Base-by-base conservation (phyloP, 106 monocot genomes). In the Hemerocallis citrina region DNA sequence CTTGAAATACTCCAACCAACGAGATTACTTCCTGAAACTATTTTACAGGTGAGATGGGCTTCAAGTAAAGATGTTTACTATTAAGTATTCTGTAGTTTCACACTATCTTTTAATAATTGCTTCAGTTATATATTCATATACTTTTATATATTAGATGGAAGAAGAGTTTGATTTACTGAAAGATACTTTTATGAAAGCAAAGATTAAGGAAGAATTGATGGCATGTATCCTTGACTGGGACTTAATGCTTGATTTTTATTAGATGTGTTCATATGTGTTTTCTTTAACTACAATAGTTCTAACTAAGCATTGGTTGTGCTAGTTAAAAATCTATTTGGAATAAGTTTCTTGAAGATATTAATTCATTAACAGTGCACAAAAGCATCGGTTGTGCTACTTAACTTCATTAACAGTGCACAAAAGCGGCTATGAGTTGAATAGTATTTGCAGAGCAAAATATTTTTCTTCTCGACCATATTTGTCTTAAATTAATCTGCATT, bases 1-100 rank as follows among this genome's bases (percentile, higher is more conserved):
- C 65, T 95, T 59, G 80, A 90, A 69, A 90, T 95, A 68, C 89
- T 95, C 31, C 95, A 95, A 34, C 89, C 89, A 66, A 68, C 86
- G 35, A 59, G 2, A 56, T 71, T 90, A 65, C 61, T 62, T 62
- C 74, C 77, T n/a, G 75, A 64, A 21, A 69, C 68, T 40, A 55
- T 90, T 43, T 28, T 27, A 55, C 73, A 84, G 80, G 95, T 90
- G 56, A 74, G 32, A 5, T 56, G 25, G 6, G 19, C 16, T 74
- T 64, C 32, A 12, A 31, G 8, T 41, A 45, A 48, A 50, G 50
- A 50, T 30, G 16, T 32, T 5, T 54, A 15, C n/a, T 1, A 23
- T 59, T 59, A 23, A 23, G n/a, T 59, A 25, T 38, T 56, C n/a
- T 34, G n/a, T 56, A 17, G 33, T 56, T 34, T 56, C 17, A n/a